Base-by-base conservation (phyloP, 257 asterid species). In the Scutellaria minor region DNA sequence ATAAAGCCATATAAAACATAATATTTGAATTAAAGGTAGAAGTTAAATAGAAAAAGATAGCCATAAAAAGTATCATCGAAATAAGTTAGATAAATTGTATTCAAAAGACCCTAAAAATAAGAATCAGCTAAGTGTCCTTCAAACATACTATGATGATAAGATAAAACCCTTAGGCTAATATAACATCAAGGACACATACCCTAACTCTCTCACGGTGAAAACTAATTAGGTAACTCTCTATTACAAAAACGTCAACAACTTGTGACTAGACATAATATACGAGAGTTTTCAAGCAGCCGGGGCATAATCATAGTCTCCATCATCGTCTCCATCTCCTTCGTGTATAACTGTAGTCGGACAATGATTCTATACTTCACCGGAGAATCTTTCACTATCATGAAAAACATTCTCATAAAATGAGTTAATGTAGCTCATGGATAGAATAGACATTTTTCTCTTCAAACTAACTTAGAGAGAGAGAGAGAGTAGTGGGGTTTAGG, bases 241-340 rank as follows among this genome's bases (percentile, higher is more conserved):
- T 12, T 13, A 31, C n/a, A 35, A 58, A 31, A 24, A 24, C 20
- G 5, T 3, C 6, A 11, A 14, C 12, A 2, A 22, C 22, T 2
- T 0, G 27, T 24, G 27, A 24, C 27, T 24, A 24, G 27, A 24
- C 27, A 24, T 24, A 24, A 24, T 24, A 24, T 24, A 24, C 1
- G 27, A 24, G 1, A 24, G 27, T 20, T 14, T 6, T 79, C 79
- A 80, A 12, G 84, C 81, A 6, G 79, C 81, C 0, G 84, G 84
- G 12, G 81, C 84, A 31, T 72, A 80, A 45, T 80, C 84, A 7
- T 61, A 80, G 14, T 27, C 67, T 42, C 78, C 79, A 50, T 76
- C 81, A 8, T 75, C 75, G 11, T 68, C 81, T 53, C 78, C 78
- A 9, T 79, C 75, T 5, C 83, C 80, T 13, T 79, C 80, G 5